Percentiles rank a stretch among this genome's conserved stretches.
phyloP scores from a whole-genome alignment of 371 early-diverging fungal species.

The Mortierella sp. region DNA sequence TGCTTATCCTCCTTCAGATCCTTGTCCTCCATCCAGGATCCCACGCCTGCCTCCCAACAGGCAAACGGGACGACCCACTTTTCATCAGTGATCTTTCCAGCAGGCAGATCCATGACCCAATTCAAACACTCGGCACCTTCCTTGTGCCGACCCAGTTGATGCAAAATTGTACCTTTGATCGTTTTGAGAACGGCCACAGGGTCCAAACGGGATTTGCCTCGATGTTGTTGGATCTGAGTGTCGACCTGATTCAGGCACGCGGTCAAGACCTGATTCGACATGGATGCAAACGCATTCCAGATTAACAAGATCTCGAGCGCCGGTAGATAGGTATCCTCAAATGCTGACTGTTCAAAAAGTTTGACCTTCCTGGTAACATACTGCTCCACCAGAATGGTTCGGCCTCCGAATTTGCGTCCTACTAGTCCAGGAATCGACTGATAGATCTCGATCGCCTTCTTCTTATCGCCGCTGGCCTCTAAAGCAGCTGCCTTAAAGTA shows the following conservation, averaged over 20 bases:
- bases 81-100: conserved; percentile 57
- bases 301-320: conserved; percentile 66
- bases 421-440: conserved; percentile 61
- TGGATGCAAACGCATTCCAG: conserved; percentile 69
- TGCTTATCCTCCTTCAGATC: conserved; percentile 35
- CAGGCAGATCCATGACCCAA: conserved; percentile 69
- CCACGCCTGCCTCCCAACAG: conserved; percentile 72
- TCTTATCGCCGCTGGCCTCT: conserved; percentile 62
- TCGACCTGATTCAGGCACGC: conserved; percentile 58
- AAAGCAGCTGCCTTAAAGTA: conserved; percentile 70
- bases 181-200: conserved; percentile 47
- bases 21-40: conserved; percentile 58
- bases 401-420: conserved; percentile 63
- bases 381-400: conserved; percentile 65
- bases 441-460: conserved; percentile 62
- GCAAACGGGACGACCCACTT: conserved; percentile 72
- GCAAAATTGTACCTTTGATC: conserved; percentile 51
- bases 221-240: conserved; percentile 47
- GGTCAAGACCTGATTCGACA: conserved; percentile 57
- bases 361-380: conserved; percentile 63
- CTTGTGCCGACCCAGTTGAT: conserved; percentile 45
- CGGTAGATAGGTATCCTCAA: conserved; percentile 64
- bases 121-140: conserved; percentile 55
- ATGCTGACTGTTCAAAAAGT: conserved; percentile 64
- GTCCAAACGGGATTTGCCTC: conserved; percentile 27